These are phyloP conservation scores for Paulownia fortunei DNA, from an alignment of 257 asterid species.

Conservation along the genomic window DNA sequence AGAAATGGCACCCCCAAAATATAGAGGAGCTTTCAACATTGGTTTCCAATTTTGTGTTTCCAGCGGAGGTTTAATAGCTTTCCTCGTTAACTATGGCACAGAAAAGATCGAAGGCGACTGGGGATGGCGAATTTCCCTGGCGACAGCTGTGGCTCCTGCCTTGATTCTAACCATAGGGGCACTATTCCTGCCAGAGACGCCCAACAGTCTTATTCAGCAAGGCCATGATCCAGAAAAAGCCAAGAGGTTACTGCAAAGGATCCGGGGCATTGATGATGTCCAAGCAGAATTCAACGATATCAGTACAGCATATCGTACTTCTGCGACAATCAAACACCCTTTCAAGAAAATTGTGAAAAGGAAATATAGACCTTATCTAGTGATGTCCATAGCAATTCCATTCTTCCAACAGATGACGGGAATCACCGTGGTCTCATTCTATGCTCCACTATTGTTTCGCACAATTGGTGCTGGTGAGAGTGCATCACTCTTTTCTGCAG, in stretches of 20 bases:
- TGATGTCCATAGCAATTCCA: slow-evolving; percentile 38
- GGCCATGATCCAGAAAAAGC: slow-evolving; percentile 15
- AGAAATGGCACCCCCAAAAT: slow-evolving; percentile 41
- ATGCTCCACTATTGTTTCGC: slow-evolving; percentile 40
- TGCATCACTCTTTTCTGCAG: too few species aligned
- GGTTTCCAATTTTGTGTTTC: slow-evolving; percentile 29
- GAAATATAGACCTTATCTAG: slow-evolving; percentile 32
- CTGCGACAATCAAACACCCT: slow-evolving; percentile 26
- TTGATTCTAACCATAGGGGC: slow-evolving; percentile 25
- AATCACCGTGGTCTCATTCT: slow-evolving; percentile 35
- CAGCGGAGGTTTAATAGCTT: slow-evolving; percentile 24
- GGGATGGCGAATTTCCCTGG: slow-evolving; percentile 42
- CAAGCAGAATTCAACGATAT: slow-evolving; percentile 34
- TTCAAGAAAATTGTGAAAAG: slow-evolving; percentile 20
- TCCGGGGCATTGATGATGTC: slow-evolving; percentile 34
- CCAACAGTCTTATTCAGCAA: slow-evolving; percentile 37
- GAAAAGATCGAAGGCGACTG: slow-evolving; percentile 21
- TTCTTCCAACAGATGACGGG: slow-evolving; percentile 42
- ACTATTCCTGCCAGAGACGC: slow-evolving; percentile 38
- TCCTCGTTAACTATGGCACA: slow-evolving; percentile 34
- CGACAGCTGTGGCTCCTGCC: slow-evolving; percentile 36
- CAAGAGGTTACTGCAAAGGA: slow-evolving; percentile 16
- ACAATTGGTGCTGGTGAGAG: slow-evolving; percentile 23
- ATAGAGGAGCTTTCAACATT: slow-evolving; percentile 38
- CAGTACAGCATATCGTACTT: slow-evolving; percentile 15